Base-by-base conservation (phyloP, 108 stramenopile genomes). In the Seminavis robusta region DNA sequence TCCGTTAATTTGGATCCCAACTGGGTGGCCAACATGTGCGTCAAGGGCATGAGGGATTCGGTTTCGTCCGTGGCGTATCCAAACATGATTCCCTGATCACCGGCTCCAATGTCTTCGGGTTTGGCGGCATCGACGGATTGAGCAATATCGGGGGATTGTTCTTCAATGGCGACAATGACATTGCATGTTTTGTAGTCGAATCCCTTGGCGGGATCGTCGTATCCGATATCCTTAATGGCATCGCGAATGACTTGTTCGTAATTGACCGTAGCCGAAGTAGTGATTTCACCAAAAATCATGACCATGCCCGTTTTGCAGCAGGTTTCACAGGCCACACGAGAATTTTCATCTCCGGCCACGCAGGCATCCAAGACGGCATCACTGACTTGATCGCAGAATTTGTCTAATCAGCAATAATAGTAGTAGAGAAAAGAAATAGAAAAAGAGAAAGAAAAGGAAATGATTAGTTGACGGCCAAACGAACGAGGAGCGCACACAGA, bases 301-400 rank as follows among this genome's bases (percentile, higher is more conserved):
- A 98, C 94, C 97, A 98, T 98, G 87, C 95, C 95, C 47, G 95
- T 95, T 88, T 98, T 98, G 71, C 94, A 95, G 80, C 94, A 95
- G 52, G 95, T 95, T 74, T 98, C 97, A 75, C 97, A 98, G 48
- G 97, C 97, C 25, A 98, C 97, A 76, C 95, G 92, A 51, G 94
- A 94, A 63, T 80, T 80, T 67, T 93, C 92, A 56, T 98, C 97
- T 52, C 94, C 95, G 59, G 72, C 73, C 57, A 96, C 63, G 80
- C 95, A 96, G 34, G 97, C 97, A 59, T 98, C 97, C 32, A 98
- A 84, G 59, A 98, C 94, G 51, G 97, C 97, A 67, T 98, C 97
- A 47, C 90, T 92, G 40, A 98, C 95, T 60, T 95, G 94, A 74
- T 97, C 95, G 71, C 95, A 93, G 56, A 98, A 87, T 74, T 98